Conservation (phyloP, 345 rosid species). For the Brassica incana region DNA sequence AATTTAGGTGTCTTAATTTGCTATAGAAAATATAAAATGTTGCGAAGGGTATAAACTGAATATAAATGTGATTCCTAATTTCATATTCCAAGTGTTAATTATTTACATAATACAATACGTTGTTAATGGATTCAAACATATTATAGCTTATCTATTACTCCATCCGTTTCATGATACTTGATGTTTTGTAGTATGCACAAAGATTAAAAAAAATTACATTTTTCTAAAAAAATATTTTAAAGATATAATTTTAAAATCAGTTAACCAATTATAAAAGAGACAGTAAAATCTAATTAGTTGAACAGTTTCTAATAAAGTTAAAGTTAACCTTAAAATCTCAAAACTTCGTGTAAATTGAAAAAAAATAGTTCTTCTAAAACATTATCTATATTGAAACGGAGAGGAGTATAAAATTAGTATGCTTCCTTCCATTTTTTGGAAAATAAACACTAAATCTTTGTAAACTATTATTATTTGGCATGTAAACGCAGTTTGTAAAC, state of each 20-base stretch:
- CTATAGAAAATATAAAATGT: neutral
- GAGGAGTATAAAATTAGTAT: neutral
- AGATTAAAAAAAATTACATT: no score
- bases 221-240: no score
- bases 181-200: no score
- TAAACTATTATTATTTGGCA: neutral
- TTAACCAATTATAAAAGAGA: no score
- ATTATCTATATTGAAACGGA: no score
- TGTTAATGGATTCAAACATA: neutral
- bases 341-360: no score
- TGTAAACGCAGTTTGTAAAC: neutral
- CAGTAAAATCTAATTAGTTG: no score
- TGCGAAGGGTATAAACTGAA: neutral
- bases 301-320: no score
- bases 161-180: no score
- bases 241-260: no score
- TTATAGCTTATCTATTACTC: neutral
- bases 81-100: neutral
- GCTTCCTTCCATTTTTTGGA: neutral
- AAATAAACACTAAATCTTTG: neutral
- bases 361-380: no score
- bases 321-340: no score
- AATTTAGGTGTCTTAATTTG: neutral
- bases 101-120: neutral
- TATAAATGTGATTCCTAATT: neutral